Base-by-base conservation (phyloP, 129 eudicot genomes). In the Tagetes patula region DNA sequence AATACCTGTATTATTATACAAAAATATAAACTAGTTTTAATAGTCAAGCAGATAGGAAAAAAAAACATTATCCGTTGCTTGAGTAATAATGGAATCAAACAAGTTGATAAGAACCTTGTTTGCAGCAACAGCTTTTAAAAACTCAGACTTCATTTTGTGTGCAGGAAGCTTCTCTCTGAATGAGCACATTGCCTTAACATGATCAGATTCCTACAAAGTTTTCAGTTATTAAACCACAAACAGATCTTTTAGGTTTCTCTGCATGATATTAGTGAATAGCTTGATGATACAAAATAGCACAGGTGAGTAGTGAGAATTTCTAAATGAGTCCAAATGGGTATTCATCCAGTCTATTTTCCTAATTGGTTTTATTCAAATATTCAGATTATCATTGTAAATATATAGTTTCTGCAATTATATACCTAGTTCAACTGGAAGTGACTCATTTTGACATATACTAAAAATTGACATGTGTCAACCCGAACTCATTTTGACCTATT, bases 121-220 rank as follows among this genome's bases (percentile, higher is more conserved):
- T 74, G 75, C 72, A 45, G 98, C 86, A 79, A 93, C 95, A 65
- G 98, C 92, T 77, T 86, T 81, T 71, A 93, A 69, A 81, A 93
- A 93, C 69, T 93, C 96, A 38, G 89, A 77, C 76, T 80, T 87
- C 77, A 87, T 84, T 71, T 90, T 86, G 74, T 69, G 71, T 30
- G 96, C 98, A 11, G 98, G 96, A 72, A 93, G 98, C 84, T 87
- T 93, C 73, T 90, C 90, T 83, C 96, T 82, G 77, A 90, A 93
- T 53, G 80, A 54, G 55, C 50, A 60, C 98, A 93, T 89, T 69
- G 81, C 84, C 74, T 84, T 87, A 10, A 80, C 92, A 20, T 77
- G 82, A 13, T 76, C 86, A 76, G 81, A 61, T 53, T 77, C 88
- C 97, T 92, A 64, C 61, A 85, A 45, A 27, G 32, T 50, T 54